These are phyloP conservation scores for Tricladium varicosporioides DNA, from an alignment of 2,329 filamentous ascomycete species.

Conservation along the genomic window DNA sequence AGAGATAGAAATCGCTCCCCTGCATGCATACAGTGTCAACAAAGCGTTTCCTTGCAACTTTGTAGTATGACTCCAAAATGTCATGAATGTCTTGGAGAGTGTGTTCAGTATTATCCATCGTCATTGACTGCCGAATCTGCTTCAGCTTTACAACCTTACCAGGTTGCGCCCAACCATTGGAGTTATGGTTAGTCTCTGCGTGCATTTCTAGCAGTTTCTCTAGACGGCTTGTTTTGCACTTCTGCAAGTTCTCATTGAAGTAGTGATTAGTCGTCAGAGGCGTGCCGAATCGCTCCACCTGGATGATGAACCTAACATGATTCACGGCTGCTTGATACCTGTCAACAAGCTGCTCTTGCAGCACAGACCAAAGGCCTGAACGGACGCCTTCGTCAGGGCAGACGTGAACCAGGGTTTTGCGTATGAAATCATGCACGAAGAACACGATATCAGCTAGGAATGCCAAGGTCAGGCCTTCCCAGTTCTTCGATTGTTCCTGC, in stretches of 20 bases:
- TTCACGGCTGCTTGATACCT: conserved; percentile 48
- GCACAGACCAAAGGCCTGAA: conserved; percentile 34
- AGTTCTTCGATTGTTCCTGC: conserved; percentile 33
- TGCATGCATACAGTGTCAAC: conserved; percentile 35
- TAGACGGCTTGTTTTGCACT: neutral
- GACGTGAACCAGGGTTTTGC: conserved; percentile 8
- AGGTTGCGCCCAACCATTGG: neutral
- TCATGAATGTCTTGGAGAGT: conserved; percentile 55
- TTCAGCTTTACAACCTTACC: neutral
- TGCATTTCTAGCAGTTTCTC: too few relatives aligned
- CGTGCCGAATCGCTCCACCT: conserved; percentile 38
- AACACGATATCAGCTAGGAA: conserved; percentile 52
- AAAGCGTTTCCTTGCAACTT: conserved; percentile 57
- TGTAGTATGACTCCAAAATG: conserved; percentile 60
- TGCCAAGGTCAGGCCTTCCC: conserved; percentile 45
- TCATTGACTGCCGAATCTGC: neutral
- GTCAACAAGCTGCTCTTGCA: conserved; percentile 34
- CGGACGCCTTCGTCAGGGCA: conserved; percentile 42
- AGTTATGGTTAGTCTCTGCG: neutral
- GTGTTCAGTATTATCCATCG: conserved; percentile 36
- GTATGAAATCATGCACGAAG: conserved; percentile 49
- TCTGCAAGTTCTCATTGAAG: conserved; percentile 42
- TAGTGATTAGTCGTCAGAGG: conserved; percentile 52
- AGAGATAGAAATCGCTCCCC: neutral
- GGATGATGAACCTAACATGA: conserved; percentile 50